Percentiles rank a stretch among this genome's conserved stretches.
phyloP scores from a whole-genome alignment of 768 basidiomycete species.

The Macrolepiota dolichaula region DNA sequence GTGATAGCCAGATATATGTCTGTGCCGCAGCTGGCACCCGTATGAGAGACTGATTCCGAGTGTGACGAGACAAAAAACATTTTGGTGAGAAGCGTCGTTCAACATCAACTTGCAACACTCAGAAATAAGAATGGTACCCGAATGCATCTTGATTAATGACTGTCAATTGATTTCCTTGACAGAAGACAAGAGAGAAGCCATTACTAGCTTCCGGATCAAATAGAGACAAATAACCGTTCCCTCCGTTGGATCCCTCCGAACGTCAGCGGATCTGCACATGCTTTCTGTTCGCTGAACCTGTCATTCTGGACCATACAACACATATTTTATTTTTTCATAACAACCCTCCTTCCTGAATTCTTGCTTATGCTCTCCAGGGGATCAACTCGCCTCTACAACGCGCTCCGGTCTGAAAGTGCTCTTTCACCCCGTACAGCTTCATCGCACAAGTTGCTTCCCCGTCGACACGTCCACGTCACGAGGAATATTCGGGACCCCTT shows the following conservation, averaged over 20 bases:
- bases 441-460: not conserved
- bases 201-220: not conserved
- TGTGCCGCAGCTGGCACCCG: not conserved
- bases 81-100: no score
- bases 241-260: not conserved
- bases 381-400: conserved; percentile 3
- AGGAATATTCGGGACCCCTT: conserved; percentile 18
- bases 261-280: not conserved
- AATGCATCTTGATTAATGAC: not conserved
- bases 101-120: no score
- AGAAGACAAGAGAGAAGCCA: not conserved
- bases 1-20: not conserved
- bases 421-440: not conserved
- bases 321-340: not conserved
- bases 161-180: not conserved
- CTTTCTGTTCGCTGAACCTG: not conserved
- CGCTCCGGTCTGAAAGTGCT: not conserved
- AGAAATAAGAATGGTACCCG: no score
- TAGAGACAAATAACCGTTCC: not conserved
- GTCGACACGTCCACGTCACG: conserved; percentile 1
- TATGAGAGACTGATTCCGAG: no score
- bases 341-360: not conserved
- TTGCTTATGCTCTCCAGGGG: not conserved
- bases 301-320: not conserved
- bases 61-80: no score